Conservation (phyloP, 2,329 filamentous ascomycete species). For the Fusarium hostae region DNA sequence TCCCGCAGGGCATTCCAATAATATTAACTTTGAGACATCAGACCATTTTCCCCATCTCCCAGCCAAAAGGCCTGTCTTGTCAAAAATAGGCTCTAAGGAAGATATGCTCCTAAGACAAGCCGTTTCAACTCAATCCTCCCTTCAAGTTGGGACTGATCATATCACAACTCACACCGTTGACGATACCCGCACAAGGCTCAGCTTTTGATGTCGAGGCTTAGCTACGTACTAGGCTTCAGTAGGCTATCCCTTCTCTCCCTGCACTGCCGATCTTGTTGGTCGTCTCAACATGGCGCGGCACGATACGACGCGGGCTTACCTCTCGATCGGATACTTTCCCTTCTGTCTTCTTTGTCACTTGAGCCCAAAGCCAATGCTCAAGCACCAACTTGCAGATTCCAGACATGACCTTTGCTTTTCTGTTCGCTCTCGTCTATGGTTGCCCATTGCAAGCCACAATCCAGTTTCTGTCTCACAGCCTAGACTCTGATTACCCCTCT, state of each 20-base stretch:
- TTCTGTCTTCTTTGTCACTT: conserved; percentile 2
- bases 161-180: conserved; percentile 4
- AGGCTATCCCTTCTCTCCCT: conserved; percentile 3
- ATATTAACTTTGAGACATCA: conserved; percentile 4
- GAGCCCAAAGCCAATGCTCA: conserved; percentile 12
- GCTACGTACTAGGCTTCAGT: background rate
- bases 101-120: background rate
- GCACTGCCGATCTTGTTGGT: conserved; percentile 20
- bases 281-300: conserved; percentile 17
- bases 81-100: background rate
- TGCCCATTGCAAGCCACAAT: conserved; percentile 22
- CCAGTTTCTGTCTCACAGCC: conserved; percentile 10
- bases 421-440: conserved; percentile 6
- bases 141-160: background rate
- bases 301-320: conserved; percentile 13
- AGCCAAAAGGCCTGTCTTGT: background rate
- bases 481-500: conserved; percentile 20
- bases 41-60: background rate
- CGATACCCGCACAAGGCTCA: background rate
- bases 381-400: conserved; percentile 7
- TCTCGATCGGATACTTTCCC: conserved; percentile 22
- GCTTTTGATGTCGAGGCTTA: background rate
- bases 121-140: background rate
- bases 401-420: background rate
- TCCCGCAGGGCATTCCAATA: conserved; percentile 21